These are phyloP conservation scores for Tylopilus sp. DNA, from an alignment of 1,284 basidiomycete genomes.

Conservation along the genomic window DNA sequence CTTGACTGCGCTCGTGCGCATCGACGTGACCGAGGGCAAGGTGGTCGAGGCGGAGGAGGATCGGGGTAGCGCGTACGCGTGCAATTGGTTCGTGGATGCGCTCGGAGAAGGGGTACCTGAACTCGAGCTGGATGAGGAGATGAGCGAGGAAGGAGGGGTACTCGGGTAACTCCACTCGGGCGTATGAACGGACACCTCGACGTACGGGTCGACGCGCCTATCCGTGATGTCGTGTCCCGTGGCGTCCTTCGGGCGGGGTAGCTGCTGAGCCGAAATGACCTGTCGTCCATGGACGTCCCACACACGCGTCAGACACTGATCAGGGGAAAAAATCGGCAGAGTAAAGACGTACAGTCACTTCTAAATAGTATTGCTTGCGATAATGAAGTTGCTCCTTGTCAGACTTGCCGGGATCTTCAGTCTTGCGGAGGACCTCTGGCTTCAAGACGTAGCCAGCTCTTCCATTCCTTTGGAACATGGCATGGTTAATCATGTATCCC, in stretches of 20 bases:
- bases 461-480: slow-evolving; percentile 90
- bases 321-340: neutral
- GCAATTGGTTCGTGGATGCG: neutral
- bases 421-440: slow-evolving; percentile 69
- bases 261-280: slow-evolving; percentile 91
- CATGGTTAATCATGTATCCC: slow-evolving; percentile 87
- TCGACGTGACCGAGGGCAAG: slow-evolving; percentile 43
- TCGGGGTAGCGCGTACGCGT: neutral
- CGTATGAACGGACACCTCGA: slow-evolving; percentile 73
- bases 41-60: too few species aligned
- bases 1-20: slow-evolving; percentile 60
- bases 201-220: slow-evolving; percentile 64
- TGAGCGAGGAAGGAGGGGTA: slow-evolving; percentile 1
- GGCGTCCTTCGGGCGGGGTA: slow-evolving; percentile 71
- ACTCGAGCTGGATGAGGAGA: slow-evolving; percentile 17
- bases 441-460: slow-evolving; percentile 88
- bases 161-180: slow-evolving; percentile 56
- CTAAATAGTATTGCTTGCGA: slow-evolving; percentile 57
- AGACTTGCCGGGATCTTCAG: slow-evolving; percentile 49
- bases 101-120: neutral
- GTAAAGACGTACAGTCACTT: slow-evolving; percentile 49
- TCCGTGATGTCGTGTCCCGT: slow-evolving; percentile 58
- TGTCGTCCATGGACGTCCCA: slow-evolving; percentile 27
- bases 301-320: slow-evolving; percentile 8
- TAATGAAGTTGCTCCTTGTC: slow-evolving; percentile 57